Evolutionary conservation across 2,329 filamentous ascomycete genomes (phyloP), one percentile per base, ranked within the genome.

Genomic region (Arthrobotrys entomopaga): DNA sequence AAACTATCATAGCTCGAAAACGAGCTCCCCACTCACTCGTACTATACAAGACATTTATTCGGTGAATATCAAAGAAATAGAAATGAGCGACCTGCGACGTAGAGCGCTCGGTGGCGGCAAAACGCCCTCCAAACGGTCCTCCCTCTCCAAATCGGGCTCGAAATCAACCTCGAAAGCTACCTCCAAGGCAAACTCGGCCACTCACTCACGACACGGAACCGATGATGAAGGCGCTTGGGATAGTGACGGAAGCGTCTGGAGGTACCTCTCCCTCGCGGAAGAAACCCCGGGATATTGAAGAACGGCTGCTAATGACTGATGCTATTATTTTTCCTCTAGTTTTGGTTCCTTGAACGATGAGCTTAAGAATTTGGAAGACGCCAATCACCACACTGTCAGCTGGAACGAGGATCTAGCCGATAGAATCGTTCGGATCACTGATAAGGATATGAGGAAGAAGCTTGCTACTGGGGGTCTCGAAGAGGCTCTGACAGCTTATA

Each of bases 381-480:
- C 16, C 81, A 10, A 10, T 7, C 82, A 11, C 82, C 84, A 56
- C 85, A 61, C 49, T 1, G 53, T 29, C 40, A 73, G 85, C 24
- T 91, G 90, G 86, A 86, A 88, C 52, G 82, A 86, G 15, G 85
- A 87, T 66, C 82, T 93, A 38, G 83, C 85, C 26, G 86, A 89
- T 75, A 87, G 89, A 69, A 88, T 96, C 76, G 85, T 89, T 54
- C 88, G 91, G 77, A 86, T 96, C 26, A 84, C 90, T 64, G 88
- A 91, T 77, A 75, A 67, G 38, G 64, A 69, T 49, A 73, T 73
- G 69, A 89, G 91, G 78, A 96, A 96, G 84, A 88, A 90, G 77
- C 92, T 89, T 81, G 92, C 89, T 77, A 87, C 86, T 22, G 87
- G 91, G 76, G 87, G 88, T 20, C 87, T 92, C 60, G 90, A 92